These are phyloP conservation scores for Tylopilus sp. DNA, from an alignment of 1,284 basidiomycete species.

Conservation along the genomic window DNA sequence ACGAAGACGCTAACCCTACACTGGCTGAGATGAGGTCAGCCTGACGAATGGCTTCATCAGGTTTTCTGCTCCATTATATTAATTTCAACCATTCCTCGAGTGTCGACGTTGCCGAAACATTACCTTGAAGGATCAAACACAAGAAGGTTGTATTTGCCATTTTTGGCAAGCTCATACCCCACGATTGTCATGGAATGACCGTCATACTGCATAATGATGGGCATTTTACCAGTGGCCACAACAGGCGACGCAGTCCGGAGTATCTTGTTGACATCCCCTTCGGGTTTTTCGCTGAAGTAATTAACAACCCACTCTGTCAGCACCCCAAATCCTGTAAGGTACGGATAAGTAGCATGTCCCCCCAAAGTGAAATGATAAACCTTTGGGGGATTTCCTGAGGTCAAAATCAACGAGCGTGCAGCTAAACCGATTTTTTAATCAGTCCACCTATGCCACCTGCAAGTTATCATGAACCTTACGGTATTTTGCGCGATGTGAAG, in stretches of 20 bases:
- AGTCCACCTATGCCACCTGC: neutral
- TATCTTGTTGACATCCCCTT: slow-evolving; percentile 44
- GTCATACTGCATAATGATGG: slow-evolving; percentile 74
- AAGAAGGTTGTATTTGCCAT: slow-evolving; percentile 60
- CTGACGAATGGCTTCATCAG: slow-evolving; percentile 29
- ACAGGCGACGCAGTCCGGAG: slow-evolving; percentile 50
- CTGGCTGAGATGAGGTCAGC: slow-evolving; percentile 30
- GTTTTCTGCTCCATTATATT: slow-evolving; percentile 16
- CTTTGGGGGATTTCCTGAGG: slow-evolving; percentile 37
- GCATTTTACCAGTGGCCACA: slow-evolving; percentile 59
- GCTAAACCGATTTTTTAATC: slow-evolving; percentile 35
- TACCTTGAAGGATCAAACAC: slow-evolving; percentile 78
- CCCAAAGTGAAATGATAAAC: slow-evolving; percentile 27
- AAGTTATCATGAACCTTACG: slow-evolving; percentile 46
- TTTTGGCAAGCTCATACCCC: slow-evolving; percentile 68
- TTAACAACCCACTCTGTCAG: slow-evolving; percentile 63
- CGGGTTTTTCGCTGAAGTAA: slow-evolving; percentile 52
- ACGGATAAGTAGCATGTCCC: neutral
- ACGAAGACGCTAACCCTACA: slow-evolving; percentile 5
- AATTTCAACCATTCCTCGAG: slow-evolving; percentile 4
- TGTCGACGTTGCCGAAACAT: neutral
- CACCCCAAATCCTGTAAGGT: slow-evolving; percentile 30
- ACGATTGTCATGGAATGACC: slow-evolving; percentile 85
- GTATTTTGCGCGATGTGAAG: slow-evolving; percentile 70
- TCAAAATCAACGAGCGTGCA: slow-evolving; percentile 64